Percentiles rank a stretch among this genome's conserved stretches.
These are phyloP conservation scores for Boletus edulis DNA, from an alignment of 768 basidiomycete genomes.

Conservation along the genomic window DNA sequence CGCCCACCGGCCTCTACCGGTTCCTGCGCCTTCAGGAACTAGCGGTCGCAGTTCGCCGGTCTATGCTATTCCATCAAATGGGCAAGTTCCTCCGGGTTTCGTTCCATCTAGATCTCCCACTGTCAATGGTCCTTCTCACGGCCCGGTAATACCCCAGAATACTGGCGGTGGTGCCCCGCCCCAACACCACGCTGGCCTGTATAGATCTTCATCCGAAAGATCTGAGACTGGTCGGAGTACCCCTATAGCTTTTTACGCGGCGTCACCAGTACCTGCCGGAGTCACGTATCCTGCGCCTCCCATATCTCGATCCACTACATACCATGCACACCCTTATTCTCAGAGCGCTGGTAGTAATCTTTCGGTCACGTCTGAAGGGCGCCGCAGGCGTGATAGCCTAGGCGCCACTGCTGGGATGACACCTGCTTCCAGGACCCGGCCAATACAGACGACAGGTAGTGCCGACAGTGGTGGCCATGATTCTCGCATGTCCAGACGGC, in stretches of 20 bases:
- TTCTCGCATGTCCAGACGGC: conserved; percentile 13
- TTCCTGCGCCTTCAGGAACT: conserved; percentile 16
- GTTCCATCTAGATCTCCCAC: conserved; percentile 2
- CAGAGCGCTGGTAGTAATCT: conserved; percentile 11
- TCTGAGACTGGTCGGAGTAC: conserved; percentile 16
- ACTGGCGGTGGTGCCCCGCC: conserved; percentile 4
- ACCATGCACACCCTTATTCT: background rate
- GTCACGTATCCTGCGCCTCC: conserved; percentile 29
- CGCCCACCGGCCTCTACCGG: conserved; percentile 27
- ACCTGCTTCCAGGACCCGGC: conserved; percentile 8
- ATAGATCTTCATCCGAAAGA: conserved; percentile 19
- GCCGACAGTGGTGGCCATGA: conserved; percentile 10
- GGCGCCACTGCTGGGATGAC: conserved; percentile 27
- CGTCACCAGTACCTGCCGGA: conserved; percentile 25
- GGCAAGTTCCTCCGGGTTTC: conserved; percentile 16
- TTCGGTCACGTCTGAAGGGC: conserved; percentile 25
- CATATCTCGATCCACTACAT: conserved; percentile 23
- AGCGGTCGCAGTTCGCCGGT: conserved; percentile 13
- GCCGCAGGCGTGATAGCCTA: conserved; percentile 23
- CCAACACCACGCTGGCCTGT: conserved; percentile 11
- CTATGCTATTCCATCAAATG: conserved; percentile 8
- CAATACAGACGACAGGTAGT: conserved; percentile 13
- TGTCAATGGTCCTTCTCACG: conserved; percentile 6
- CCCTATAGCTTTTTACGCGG: conserved; percentile 23
- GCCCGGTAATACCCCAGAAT: conserved; percentile 23